Evolutionary conservation across 345 rosid genomes (phyloP).

Genomic region (Xanthoceras sorbifolium): DNA sequence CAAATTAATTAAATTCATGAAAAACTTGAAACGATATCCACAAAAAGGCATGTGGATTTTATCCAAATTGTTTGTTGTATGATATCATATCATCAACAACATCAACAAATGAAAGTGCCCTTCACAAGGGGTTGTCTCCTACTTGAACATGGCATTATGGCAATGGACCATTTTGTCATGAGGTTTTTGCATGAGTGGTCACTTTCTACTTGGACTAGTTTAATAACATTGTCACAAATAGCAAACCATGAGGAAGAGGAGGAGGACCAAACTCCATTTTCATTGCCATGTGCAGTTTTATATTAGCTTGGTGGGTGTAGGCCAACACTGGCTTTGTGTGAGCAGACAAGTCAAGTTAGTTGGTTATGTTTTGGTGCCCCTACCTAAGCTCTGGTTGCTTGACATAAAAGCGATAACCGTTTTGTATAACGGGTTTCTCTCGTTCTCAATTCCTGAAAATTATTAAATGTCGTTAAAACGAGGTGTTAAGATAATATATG

Average conservation of each 20-base stretch:
- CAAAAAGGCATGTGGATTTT: constrained; percentile 30
- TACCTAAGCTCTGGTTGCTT: neutral
- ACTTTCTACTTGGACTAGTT: neutral
- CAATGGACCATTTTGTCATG: constrained; percentile 23
- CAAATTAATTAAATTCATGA: no score
- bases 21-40: constrained; percentile 31
- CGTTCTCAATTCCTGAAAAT: neutral
- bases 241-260: neutral
- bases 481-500: no score
- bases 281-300: constrained; percentile 35
- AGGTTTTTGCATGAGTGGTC: constrained; percentile 2
- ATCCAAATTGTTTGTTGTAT: constrained; percentile 28
- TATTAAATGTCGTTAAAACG: no score
- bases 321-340: constrained; percentile 6
- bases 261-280: no score
- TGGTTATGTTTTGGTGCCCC: constrained; percentile 19
- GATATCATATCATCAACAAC: no score
- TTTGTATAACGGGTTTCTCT: neutral
- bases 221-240: constrained; percentile 14
- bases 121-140: constrained; percentile 50
- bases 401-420: neutral
- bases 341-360: constrained; percentile 24
- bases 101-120: constrained; percentile 29
- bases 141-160: constrained; percentile 18
- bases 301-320: constrained; percentile 9